Evolutionary conservation across 1,284 basidiomycete species (phyloP).

Genomic region (Apiotrichum veenhuisii): DNA sequence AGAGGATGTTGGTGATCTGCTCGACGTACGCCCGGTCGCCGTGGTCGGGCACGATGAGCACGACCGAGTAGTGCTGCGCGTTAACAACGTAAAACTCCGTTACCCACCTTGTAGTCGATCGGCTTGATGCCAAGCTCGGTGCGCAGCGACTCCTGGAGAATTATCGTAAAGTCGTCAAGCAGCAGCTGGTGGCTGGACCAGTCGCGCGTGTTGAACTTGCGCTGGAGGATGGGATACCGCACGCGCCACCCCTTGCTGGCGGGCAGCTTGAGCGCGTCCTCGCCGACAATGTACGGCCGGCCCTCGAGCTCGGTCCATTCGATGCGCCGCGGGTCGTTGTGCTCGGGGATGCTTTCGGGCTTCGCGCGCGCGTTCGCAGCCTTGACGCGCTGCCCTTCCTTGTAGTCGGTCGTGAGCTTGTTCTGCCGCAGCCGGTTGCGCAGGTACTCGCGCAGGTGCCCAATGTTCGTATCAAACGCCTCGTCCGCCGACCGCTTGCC

Average conservation of each 20-base stretch:
- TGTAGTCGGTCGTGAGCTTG: constrained; percentile 72
- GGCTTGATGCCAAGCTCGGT: constrained; percentile 62
- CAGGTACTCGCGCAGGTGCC: constrained; percentile 67
- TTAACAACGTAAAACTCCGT: background rate
- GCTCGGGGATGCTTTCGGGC: constrained; percentile 74
- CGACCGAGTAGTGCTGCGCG: constrained; percentile 68
- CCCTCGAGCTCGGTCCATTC: constrained; percentile 66
- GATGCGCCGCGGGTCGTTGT: constrained; percentile 71
- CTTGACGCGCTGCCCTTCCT: constrained; percentile 70
- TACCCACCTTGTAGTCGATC: constrained; percentile 59
- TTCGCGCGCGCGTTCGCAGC: constrained; percentile 52
- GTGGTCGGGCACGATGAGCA: constrained; percentile 89
- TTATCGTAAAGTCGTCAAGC: constrained; percentile 70
- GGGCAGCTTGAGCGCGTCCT: constrained; percentile 69
- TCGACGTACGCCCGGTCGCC: constrained; percentile 80
- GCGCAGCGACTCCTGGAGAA: constrained; percentile 61
- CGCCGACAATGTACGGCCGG: constrained; percentile 35
- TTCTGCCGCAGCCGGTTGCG: constrained; percentile 82
- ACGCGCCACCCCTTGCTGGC: constrained; percentile 62
- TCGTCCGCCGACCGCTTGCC: constrained; percentile 30
- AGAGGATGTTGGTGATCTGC: constrained; percentile 69
- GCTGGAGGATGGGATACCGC: constrained; percentile 71
- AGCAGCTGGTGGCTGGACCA: constrained; percentile 66
- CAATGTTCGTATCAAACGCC: constrained; percentile 64
- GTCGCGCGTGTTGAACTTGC: constrained; percentile 72